phyloP scores from a whole-genome alignment of 2,329 filamentous ascomycete species.

The Xylaria sp. region DNA sequence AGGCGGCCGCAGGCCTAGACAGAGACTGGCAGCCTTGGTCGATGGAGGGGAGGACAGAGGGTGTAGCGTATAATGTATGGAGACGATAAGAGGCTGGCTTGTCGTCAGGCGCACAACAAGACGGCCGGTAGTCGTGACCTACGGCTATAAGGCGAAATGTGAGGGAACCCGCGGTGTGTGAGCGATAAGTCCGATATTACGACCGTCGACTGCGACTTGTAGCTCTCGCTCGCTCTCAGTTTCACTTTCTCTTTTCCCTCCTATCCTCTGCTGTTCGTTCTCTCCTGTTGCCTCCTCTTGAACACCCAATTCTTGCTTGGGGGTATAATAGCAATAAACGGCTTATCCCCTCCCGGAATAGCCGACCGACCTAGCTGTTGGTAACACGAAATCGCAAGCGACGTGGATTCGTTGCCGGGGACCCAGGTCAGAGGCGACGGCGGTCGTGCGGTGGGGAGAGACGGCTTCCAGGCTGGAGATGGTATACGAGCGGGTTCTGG shows the following conservation, averaged over 20 bases:
- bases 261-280: not conserved
- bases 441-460: slow-evolving; percentile 5
- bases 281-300: not conserved
- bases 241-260: slow-evolving; percentile 16
- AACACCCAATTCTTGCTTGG: slow-evolving; percentile 13
- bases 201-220: not conserved
- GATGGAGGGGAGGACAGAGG: slow-evolving; percentile 31
- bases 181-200: slow-evolving; percentile 34
- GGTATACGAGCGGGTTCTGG: slow-evolving; percentile 20
- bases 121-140: slow-evolving; percentile 27
- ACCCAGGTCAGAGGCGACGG: slow-evolving; percentile 12
- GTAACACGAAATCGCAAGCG: slow-evolving; percentile 13
- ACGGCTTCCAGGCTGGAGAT: slow-evolving; percentile 12
- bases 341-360: slow-evolving; percentile 37
- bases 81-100: slow-evolving; percentile 42
- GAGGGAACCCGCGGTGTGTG: slow-evolving; percentile 27
- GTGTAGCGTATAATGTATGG: slow-evolving; percentile 31
- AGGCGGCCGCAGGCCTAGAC: slow-evolving; percentile 52
- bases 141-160: slow-evolving; percentile 7
- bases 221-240: not conserved
- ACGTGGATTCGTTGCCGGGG: slow-evolving; percentile 12
- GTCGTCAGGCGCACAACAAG: slow-evolving; percentile 35
- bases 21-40: slow-evolving; percentile 43
- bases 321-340: slow-evolving; percentile 13
- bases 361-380: slow-evolving; percentile 36